Evolutionary conservation across 148 eudicot genomes (phyloP).

Genomic region (Drosera capensis): DNA sequence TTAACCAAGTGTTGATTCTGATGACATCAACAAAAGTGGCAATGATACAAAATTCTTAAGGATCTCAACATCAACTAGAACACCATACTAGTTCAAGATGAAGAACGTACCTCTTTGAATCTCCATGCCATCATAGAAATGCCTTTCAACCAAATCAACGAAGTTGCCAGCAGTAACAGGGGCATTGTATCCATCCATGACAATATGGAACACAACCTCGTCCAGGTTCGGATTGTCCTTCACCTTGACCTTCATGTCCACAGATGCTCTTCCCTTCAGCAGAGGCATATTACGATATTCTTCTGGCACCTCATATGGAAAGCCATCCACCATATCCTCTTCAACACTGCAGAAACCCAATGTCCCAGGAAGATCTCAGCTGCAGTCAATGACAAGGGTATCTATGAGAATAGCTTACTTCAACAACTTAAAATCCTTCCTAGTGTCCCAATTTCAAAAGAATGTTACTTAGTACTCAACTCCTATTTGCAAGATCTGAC

Average conservation of each 20-base stretch:
- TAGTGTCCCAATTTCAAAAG: conserved; percentile 9
- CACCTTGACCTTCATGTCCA: conserved; percentile 97
- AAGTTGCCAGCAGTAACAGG: conserved; percentile 96
- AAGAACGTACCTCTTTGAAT: conserved; percentile 67
- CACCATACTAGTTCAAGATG: not conserved
- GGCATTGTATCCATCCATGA: conserved; percentile 94
- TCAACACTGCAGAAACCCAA: conserved; percentile 99
- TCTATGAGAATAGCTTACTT: conserved; percentile 64
- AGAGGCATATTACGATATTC: conserved; percentile 81
- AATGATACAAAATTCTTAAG: no score
- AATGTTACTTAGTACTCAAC: not conserved
- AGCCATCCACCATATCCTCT: conserved; percentile 99
- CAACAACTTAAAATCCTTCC: conserved; percentile 19
- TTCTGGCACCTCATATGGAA: conserved; percentile 95
- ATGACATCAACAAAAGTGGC: no score
- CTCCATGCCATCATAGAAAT: conserved; percentile 99
- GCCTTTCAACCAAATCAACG: conserved; percentile 83
- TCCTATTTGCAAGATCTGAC: no score
- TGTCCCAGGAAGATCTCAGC: conserved; percentile 99
- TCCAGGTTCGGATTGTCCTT: conserved; percentile 92
- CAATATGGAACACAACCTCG: conserved; percentile 71
- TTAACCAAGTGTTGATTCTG: not conserved
- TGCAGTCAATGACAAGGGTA: conserved; percentile 91
- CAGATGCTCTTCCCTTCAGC: conserved; percentile 90
- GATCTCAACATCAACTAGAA: not conserved